Percentiles rank a stretch among this genome's conserved stretches.
These are phyloP conservation scores for Galeopsis tetrahit DNA, from an alignment of 257 asterid genomes.

Conservation along the genomic window DNA sequence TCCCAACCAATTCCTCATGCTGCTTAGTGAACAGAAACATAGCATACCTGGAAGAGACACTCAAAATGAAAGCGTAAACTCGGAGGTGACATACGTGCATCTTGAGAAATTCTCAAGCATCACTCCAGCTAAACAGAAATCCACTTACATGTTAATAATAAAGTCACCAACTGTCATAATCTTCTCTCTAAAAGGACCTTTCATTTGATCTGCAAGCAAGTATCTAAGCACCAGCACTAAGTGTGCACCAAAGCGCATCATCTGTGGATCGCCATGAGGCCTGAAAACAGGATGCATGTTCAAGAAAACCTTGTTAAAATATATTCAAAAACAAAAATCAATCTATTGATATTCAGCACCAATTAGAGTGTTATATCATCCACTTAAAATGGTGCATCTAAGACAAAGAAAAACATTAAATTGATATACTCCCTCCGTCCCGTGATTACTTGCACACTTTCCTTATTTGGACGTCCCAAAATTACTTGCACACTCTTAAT, in stretches of 20 bases:
- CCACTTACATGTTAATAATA: slow-evolving; percentile 88
- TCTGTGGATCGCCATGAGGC: slow-evolving; percentile 99
- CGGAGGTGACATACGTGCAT: slow-evolving; percentile 23
- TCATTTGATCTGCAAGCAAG: slow-evolving; percentile 83
- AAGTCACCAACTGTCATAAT: slow-evolving; percentile 87
- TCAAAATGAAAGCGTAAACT: slow-evolving; percentile 14
- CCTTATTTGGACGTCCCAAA: no score
- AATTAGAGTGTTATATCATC: slow-evolving; percentile 6
- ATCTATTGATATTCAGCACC: slow-evolving; percentile 21
- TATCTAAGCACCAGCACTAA: slow-evolving; percentile 89
- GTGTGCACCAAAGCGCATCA: slow-evolving; percentile 99
- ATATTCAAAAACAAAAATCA: slow-evolving; percentile 22
- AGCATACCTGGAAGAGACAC: slow-evolving; percentile 72
- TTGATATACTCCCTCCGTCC: no score
- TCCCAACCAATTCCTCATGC: slow-evolving; percentile 94
- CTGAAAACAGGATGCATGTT: slow-evolving; percentile 49
- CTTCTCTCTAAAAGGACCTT: slow-evolving; percentile 82
- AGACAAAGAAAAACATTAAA: slow-evolving; percentile 7
- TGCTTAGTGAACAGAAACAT: slow-evolving; percentile 90
- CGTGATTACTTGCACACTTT: no score
- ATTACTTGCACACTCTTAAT: no score
- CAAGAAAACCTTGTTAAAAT: slow-evolving; percentile 30
- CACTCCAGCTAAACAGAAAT: slow-evolving; percentile 26
- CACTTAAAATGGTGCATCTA: slow-evolving; percentile 27
- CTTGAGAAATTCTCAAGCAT: slow-evolving; percentile 23